A percentile compares a stretch with the other conserved stretches of the same genome.
phyloP scores from a whole-genome alignment of 208 protist species.

The Leishmania lainsoni region DNA sequence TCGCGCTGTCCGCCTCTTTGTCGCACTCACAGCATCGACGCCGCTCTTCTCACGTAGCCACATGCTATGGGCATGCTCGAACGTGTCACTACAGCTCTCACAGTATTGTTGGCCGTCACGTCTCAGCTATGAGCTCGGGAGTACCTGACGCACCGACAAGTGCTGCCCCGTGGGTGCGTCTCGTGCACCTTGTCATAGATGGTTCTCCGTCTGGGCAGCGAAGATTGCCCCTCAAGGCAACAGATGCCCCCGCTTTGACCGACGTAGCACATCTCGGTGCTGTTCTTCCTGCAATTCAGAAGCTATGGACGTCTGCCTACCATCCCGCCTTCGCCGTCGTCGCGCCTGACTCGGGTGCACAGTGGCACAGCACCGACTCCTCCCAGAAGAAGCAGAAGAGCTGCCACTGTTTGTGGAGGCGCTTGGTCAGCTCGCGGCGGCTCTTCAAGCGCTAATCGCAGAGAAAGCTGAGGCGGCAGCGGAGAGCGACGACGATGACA shows the following conservation, averaged over 20 bases:
- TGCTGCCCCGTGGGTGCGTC: neutral
- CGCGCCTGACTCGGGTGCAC: neutral
- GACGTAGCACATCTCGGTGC: neutral
- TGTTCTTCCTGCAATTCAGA: slow-evolving; percentile 1
- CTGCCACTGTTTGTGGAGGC: slow-evolving; percentile 32
- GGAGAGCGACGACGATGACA: neutral
- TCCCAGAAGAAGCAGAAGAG: slow-evolving; percentile 30
- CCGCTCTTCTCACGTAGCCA: neutral
- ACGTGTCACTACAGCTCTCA: neutral
- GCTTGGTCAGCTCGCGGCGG: slow-evolving; percentile 10
- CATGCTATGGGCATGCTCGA: neutral
- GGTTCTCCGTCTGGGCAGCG: neutral
- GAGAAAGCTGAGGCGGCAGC: neutral
- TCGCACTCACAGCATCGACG: neutral
- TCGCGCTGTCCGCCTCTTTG: neutral
- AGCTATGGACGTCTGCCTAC: slow-evolving; percentile 9
- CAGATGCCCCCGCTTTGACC: neutral
- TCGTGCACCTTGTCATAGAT: slow-evolving; percentile 2
- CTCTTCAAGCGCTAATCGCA: slow-evolving; percentile 7
- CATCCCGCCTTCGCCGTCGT: slow-evolving; percentile 8
- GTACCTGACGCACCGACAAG: neutral
- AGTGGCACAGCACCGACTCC: neutral
- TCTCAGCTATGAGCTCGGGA: neutral
- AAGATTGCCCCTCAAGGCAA: neutral
- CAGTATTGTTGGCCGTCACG: neutral